These are phyloP conservation scores for Fusarium euwallaceae DNA, from an alignment of 2,329 filamentous ascomycete species.

Conservation along the genomic window DNA sequence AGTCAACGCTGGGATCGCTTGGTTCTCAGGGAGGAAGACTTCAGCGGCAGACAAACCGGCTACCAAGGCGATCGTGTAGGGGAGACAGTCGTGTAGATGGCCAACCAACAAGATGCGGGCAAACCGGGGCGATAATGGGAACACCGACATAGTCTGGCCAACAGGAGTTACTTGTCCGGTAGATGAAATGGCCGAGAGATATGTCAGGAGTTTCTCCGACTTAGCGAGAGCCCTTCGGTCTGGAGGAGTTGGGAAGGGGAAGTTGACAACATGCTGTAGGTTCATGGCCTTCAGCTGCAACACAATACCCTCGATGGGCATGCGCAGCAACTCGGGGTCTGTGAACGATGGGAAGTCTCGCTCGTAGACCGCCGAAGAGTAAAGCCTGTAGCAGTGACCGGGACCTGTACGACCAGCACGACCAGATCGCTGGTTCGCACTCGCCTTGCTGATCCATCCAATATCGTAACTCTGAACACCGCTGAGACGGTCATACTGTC, in stretches of 20 bases:
- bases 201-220: slow-evolving; percentile 87
- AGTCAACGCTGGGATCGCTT: slow-evolving; percentile 73
- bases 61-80: slow-evolving; percentile 89
- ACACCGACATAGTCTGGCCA: slow-evolving; percentile 86
- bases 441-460: slow-evolving; percentile 97
- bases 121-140: slow-evolving; percentile 91
- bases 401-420: slow-evolving; percentile 96
- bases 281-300: slow-evolving; percentile 96
- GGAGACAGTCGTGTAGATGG: slow-evolving; percentile 83
- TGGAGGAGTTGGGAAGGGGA: slow-evolving; percentile 95
- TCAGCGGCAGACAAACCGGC: slow-evolving; percentile 90
- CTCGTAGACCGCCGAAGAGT: slow-evolving; percentile 94
- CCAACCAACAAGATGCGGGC: slow-evolving; percentile 93
- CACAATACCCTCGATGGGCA: slow-evolving; percentile 93
- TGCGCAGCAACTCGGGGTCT: slow-evolving; percentile 88
- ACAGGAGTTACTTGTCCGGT: slow-evolving; percentile 82
- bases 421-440: slow-evolving; percentile 90
- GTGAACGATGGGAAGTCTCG: slow-evolving; percentile 88
- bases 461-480: slow-evolving; percentile 97
- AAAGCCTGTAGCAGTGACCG: slow-evolving; percentile 94
- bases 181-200: slow-evolving; percentile 82
- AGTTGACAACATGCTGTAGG: slow-evolving; percentile 89
- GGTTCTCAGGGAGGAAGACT: slow-evolving; percentile 85
- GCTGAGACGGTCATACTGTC: slow-evolving; percentile 86
- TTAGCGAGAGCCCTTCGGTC: slow-evolving; percentile 80